These are phyloP conservation scores for Plasmodium blacklocki DNA, from an alignment of 169 alveolate genomes.

Conservation along the genomic window DNA sequence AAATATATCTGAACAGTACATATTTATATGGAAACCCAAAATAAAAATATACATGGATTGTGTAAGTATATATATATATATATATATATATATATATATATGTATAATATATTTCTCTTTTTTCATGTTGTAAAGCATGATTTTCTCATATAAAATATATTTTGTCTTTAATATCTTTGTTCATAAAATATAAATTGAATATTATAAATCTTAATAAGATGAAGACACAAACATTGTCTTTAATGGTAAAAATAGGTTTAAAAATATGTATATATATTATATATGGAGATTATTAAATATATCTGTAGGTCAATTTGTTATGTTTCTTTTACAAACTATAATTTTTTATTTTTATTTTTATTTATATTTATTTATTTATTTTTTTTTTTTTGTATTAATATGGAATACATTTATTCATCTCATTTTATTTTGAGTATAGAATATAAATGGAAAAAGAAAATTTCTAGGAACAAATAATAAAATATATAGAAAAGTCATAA, in stretches of 20 bases:
- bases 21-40: no score
- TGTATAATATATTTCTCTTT: not conserved
- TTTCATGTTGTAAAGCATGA: not conserved
- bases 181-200: not conserved
- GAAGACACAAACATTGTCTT: conserved; percentile 36
- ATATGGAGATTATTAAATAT: no score
- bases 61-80: not conserved
- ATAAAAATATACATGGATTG: not conserved
- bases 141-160: no score
- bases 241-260: conserved; percentile 20
- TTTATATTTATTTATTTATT: not conserved
- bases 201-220: conserved; percentile 22
- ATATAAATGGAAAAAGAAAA: conserved; percentile 57
- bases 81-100: not conserved
- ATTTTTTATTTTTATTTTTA: no score
- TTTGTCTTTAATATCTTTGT: not conserved
- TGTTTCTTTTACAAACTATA: no score
- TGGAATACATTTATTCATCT: not conserved
- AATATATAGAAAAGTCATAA: conserved; percentile 72
- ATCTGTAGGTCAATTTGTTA: no score
- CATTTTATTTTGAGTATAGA: conserved; percentile 5
- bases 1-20: no score
- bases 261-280: no score
- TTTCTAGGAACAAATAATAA: conserved; percentile 39
- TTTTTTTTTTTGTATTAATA: conserved; percentile 4